Evolutionary conservation across 805 yeast genomes (phyloP).

Genomic region (Tetrapisispora arboricola): DNA sequence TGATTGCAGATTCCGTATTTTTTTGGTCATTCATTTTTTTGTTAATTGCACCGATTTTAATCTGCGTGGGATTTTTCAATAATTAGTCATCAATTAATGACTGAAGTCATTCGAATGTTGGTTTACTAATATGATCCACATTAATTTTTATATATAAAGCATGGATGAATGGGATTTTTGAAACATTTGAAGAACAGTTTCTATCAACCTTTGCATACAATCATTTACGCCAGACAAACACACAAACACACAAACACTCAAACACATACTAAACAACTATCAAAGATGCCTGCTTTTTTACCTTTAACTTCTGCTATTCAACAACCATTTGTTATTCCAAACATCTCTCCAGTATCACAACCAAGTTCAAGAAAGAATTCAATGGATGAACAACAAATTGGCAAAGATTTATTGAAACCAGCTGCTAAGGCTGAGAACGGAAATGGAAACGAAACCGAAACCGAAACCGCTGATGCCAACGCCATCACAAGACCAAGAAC

Average conservation of each 20-base stretch:
- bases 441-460: too few species aligned
- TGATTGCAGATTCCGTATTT: too few species aligned
- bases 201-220: too few species aligned
- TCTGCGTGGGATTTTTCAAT: too few species aligned
- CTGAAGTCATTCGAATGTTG: neutral
- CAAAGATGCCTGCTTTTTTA: slow-evolving; percentile 34
- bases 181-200: too few species aligned
- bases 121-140: too few species aligned
- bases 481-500: slow-evolving; percentile 4
- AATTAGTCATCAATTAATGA: slow-evolving; percentile 1
- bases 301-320: slow-evolving; percentile 45
- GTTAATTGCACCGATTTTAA: too few species aligned
- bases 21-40: too few species aligned
- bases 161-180: neutral
- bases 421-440: neutral
- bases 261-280: too few species aligned
- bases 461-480: too few species aligned
- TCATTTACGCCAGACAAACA: slow-evolving; percentile 1
- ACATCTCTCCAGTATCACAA: slow-evolving; percentile 47
- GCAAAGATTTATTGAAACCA: neutral
- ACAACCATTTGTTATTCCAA: slow-evolving; percentile 56
- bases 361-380: slow-evolving; percentile 27
- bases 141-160: neutral
- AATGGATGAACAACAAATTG: neutral
- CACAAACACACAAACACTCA: slow-evolving; percentile 1